A percentile compares a stretch with the other conserved stretches of the same genome.
Evolutionary conservation across 2,329 filamentous ascomycete species (phyloP).

Genomic region (Microdochium bolleyi): DNA sequence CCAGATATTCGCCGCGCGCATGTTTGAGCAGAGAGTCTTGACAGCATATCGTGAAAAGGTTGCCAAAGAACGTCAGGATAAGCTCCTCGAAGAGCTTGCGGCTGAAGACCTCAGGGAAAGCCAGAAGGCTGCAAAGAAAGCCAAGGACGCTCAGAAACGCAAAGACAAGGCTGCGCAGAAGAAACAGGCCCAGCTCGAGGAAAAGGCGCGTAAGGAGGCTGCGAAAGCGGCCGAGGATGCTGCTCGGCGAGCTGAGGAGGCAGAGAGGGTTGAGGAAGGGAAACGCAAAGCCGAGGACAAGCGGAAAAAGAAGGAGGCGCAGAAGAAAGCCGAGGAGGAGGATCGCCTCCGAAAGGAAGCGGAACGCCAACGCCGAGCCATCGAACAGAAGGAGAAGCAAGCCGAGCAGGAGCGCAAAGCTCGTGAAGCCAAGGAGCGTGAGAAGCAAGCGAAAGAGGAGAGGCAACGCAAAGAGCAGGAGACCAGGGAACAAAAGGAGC

Average conservation of each 20-base stretch:
- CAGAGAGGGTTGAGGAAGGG: conserved; percentile 73
- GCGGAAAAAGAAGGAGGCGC: conserved; percentile 81
- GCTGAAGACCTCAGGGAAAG: conserved; percentile 72
- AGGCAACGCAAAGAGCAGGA: conserved; percentile 74
- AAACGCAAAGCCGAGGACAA: conserved; percentile 81
- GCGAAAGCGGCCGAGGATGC: conserved; percentile 86
- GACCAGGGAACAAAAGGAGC: conserved; percentile 60
- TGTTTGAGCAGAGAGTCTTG: conserved; percentile 97
- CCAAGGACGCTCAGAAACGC: conserved; percentile 87
- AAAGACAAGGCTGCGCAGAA: conserved; percentile 90
- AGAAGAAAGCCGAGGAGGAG: conserved; percentile 85
- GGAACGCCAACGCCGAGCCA: conserved; percentile 68
- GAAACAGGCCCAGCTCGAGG: conserved; percentile 83
- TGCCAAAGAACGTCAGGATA: conserved; percentile 81
- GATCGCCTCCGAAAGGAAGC: conserved; percentile 78
- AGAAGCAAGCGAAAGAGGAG: conserved; percentile 81
- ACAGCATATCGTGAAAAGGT: conserved; percentile 98
- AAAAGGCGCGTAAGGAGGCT: conserved; percentile 79
- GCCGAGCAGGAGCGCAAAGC: conserved; percentile 79
- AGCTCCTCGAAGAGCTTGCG: conserved; percentile 83
- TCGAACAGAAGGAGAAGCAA: conserved; percentile 80
- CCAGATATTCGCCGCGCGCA: conserved; percentile 96
- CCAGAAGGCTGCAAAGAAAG: conserved; percentile 84
- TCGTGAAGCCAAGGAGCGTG: conserved; percentile 69
- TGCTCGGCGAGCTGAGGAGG: conserved; percentile 65